Conservation (phyloP, 768 basidiomycete genomes). For the Pleurotus eryngii region DNA sequence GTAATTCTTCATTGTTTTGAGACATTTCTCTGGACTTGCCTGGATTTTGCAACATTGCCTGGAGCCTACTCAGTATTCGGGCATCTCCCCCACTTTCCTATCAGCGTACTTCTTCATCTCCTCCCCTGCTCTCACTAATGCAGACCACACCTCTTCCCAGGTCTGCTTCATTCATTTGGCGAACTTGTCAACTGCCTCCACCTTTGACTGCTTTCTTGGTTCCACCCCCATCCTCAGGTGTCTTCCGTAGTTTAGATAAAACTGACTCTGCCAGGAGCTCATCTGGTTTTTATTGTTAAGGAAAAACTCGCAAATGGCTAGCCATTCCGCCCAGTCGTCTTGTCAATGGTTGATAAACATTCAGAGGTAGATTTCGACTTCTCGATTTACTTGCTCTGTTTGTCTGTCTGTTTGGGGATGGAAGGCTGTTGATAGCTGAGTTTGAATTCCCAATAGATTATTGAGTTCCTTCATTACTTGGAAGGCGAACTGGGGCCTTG, state of each 20-base stretch:
- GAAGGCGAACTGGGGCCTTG: too few species aligned
- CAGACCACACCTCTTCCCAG: conserved; percentile 12
- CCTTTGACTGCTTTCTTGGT: not conserved
- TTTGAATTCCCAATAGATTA: conserved; percentile 2
- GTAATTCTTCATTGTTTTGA: too few species aligned
- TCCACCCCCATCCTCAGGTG: conserved; percentile 13
- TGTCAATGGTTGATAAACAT: conserved; percentile 19
- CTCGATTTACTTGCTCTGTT: conserved; percentile 31
- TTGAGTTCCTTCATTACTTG: too few species aligned
- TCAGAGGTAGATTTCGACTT: conserved; percentile 27
- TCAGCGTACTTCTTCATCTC: conserved; percentile 15
- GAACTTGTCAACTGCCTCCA: conserved; percentile 9
- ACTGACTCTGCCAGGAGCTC: conserved; percentile 8
- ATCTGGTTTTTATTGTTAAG: conserved; percentile 14
- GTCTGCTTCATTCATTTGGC: conserved; percentile 6
- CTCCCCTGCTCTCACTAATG: conserved; percentile 15
- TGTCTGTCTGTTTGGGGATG: conserved; percentile 21
- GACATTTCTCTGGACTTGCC: too few species aligned
- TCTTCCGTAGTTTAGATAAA: conserved; percentile 10
- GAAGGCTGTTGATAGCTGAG: conserved; percentile 35
- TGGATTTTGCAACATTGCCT: too few species aligned
- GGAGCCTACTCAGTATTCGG: conserved; percentile 9
- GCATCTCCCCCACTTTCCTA: conserved; percentile 1
- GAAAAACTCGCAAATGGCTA: conserved; percentile 6
- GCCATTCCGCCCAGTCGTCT: conserved; percentile 20